These are phyloP conservation scores for Sporobolomyces pararoseus DNA, from an alignment of 768 basidiomycete species.

Conservation along the genomic window DNA sequence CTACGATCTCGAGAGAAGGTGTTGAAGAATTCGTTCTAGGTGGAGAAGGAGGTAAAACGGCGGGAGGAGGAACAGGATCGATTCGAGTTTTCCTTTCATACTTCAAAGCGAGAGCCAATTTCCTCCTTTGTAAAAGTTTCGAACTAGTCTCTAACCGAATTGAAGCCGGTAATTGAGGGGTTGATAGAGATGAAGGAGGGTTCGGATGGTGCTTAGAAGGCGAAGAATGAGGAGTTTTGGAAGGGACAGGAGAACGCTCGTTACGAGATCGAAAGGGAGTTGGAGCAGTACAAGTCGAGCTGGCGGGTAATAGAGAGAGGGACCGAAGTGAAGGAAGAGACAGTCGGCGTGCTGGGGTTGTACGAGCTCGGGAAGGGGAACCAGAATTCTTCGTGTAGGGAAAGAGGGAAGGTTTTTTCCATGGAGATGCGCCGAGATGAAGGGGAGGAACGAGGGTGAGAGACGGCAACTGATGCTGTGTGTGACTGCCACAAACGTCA, in stretches of 20 bases:
- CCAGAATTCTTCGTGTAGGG: not conserved
- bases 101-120: not conserved
- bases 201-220: not conserved
- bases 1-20: no score
- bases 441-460: slow-evolving; percentile 9
- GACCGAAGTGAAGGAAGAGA: slow-evolving; percentile 5
- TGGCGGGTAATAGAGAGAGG: slow-evolving; percentile 5
- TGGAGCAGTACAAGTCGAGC: not conserved
- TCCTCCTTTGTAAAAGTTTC: not conserved
- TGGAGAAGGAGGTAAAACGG: not conserved
- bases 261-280: slow-evolving; percentile 1
- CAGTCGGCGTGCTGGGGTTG: not conserved
- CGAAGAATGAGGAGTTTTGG: not conserved
- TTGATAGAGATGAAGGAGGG: not conserved
- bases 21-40: not conserved
- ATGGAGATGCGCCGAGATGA: not conserved
- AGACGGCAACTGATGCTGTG: not conserved
- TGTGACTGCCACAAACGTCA: not conserved
- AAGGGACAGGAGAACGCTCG: not conserved
- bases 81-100: not conserved
- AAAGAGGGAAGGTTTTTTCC: not conserved
- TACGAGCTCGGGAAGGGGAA: not conserved
- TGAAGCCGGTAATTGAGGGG: not conserved
- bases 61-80: not conserved
- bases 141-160: slow-evolving; percentile 8